Conservation (phyloP, 805 yeast genomes). For the Candida lessepsii region DNA sequence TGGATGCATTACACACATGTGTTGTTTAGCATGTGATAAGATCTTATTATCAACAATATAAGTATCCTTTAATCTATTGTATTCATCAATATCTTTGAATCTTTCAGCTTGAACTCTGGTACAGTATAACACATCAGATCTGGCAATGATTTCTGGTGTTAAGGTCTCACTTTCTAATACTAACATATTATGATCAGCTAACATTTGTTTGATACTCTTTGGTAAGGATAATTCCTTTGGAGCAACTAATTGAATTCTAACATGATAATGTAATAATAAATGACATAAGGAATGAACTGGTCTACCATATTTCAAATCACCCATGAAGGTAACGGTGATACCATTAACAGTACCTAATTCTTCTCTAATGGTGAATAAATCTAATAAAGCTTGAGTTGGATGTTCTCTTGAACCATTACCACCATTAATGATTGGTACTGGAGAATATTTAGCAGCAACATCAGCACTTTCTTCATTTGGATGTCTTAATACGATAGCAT, state of each 20-base stretch:
- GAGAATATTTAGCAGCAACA: constrained; percentile 93
- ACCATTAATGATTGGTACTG: constrained; percentile 95
- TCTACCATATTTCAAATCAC: constrained; percentile 97
- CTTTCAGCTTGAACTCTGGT: constrained; percentile 98
- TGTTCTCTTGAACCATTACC: constrained; percentile 98
- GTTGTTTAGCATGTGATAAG: constrained; percentile 89
- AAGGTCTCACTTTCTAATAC: constrained; percentile 71
- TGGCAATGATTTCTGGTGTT: constrained; percentile 81
- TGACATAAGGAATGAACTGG: constrained; percentile 96
- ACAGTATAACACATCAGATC: constrained; percentile 93
- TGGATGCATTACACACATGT: constrained; percentile 99
- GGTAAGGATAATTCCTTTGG: constrained; percentile 90
- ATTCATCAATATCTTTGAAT: constrained; percentile 71
- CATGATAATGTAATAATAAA: constrained; percentile 87
- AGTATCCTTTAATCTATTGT: constrained; percentile 84
- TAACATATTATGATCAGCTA: constrained; percentile 65
- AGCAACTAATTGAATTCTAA: constrained; percentile 85
- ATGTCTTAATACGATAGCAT: constrained; percentile 96
- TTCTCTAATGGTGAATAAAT: constrained; percentile 96
- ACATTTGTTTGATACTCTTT: constrained; percentile 62
- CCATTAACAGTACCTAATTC: constrained; percentile 98
- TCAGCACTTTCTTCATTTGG: constrained; percentile 90
- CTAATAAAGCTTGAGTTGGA: constrained; percentile 98
- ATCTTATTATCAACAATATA: constrained; percentile 92
- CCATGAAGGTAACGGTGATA: constrained; percentile 97